Percentiles rank a stretch among this genome's conserved stretches.
Evolutionary conservation across 176 grass and related monocot species (phyloP).

Genomic region (Zoysia pacifica): DNA sequence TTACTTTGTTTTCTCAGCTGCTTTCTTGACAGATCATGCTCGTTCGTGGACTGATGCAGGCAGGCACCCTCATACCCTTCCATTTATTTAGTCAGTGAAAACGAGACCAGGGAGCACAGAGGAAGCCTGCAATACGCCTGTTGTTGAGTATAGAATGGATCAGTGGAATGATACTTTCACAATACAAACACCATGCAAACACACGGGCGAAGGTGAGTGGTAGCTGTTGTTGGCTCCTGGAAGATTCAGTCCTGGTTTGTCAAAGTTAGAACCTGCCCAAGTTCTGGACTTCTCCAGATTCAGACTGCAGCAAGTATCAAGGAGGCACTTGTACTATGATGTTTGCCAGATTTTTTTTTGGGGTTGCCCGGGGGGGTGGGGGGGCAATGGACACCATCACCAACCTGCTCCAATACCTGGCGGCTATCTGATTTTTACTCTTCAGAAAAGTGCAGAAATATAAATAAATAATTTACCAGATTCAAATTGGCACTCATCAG

Average conservation of each 20-base stretch:
- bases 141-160: too few species aligned
- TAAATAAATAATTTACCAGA: neutral
- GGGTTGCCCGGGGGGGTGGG: too few species aligned
- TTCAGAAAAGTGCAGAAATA: neutral
- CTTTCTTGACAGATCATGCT: neutral
- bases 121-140: neutral
- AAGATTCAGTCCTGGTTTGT: neutral
- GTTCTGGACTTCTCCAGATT: neutral
- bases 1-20: neutral
- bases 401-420: conserved; percentile 1
- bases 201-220: conserved; percentile 2
- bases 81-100: neutral
- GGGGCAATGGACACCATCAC: neutral
- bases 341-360: neutral
- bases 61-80: neutral
- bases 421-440: neutral
- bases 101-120: neutral
- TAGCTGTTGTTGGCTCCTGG: neutral
- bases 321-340: neutral
- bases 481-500: neutral
- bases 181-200: neutral
- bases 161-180: neutral
- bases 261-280: neutral
- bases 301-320: neutral
- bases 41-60: neutral